Conservation (phyloP, 495 filamentous ascomycete species). For the Aspergillus affinis region DNA sequence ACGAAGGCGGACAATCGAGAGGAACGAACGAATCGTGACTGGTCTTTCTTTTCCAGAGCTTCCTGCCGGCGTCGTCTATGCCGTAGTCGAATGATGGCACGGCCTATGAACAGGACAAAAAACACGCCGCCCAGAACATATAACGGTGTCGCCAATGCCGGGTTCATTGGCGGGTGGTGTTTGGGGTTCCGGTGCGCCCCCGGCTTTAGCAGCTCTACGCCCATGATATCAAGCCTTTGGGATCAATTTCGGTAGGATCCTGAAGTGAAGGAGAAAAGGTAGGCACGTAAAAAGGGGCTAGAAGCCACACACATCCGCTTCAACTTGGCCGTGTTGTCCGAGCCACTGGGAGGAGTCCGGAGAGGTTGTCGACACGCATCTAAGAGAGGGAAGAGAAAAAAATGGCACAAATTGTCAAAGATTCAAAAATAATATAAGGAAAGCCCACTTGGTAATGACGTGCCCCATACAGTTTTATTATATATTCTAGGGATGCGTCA, state of each 20-base stretch:
- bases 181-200: constrained; percentile 24
- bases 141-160: constrained; percentile 36
- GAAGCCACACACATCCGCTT: background rate
- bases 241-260: background rate
- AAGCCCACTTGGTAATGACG: background rate
- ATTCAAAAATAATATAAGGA: background rate
- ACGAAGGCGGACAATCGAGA: constrained; percentile 23
- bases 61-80: constrained; percentile 29
- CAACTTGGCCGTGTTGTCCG: constrained; percentile 1
- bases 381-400: background rate
- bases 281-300: background rate
- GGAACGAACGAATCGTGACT: constrained; percentile 23
- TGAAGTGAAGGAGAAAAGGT: background rate
- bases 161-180: constrained; percentile 39
- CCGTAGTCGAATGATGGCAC: constrained; percentile 25
- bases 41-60: constrained; percentile 23
- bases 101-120: constrained; percentile 26
- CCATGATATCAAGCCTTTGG: constrained; percentile 16
- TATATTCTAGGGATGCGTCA: constrained; percentile 11
- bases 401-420: background rate
- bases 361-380: background rate
- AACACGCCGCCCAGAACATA: constrained; percentile 32
- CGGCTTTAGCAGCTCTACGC: constrained; percentile 19
- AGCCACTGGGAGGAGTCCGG: background rate
- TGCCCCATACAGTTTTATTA: background rate